A percentile compares a stretch with the other conserved stretches of the same genome.
Conservation (phyloP, 1,139 yeast genomes). For the Diutina rugosa region DNA sequence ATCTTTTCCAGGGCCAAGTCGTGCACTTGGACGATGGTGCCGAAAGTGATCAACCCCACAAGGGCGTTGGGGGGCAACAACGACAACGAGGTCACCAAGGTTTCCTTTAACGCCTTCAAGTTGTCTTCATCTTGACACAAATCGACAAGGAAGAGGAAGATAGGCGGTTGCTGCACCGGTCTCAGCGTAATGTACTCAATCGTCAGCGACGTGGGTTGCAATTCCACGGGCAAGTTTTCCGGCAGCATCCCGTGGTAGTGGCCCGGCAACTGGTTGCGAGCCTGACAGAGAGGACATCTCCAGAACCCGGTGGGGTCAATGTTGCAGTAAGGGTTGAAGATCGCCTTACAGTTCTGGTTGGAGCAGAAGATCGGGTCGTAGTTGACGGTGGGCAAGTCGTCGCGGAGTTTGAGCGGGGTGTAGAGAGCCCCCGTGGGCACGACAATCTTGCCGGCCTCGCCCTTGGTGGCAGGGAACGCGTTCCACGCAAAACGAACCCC, state of each 20-base stretch:
- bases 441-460: conserved; percentile 84
- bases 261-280: conserved; percentile 78
- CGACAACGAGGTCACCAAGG: conserved; percentile 69
- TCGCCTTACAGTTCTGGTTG: conserved; percentile 66
- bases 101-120: conserved; percentile 77
- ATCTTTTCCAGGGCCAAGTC: conserved; percentile 75
- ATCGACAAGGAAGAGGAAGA: conserved; percentile 82
- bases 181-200: conserved; percentile 84
- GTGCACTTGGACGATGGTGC: conserved; percentile 90
- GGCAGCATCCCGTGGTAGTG: conserved; percentile 80
- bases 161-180: conserved; percentile 88
- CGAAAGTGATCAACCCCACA: conserved; percentile 84
- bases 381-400: conserved; percentile 67
- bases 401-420: conserved; percentile 78
- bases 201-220: conserved; percentile 67
- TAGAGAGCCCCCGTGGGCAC: conserved; percentile 92
- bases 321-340: conserved; percentile 79
- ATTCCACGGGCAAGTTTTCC: conserved; percentile 79
- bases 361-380: conserved; percentile 89
- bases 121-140: conserved; percentile 93
- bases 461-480: conserved; percentile 67
- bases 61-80: conserved; percentile 88
- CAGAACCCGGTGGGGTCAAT: conserved; percentile 78
- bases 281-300: conserved; percentile 82
- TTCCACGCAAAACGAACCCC: conserved; percentile 41